Evolutionary conservation across 441 rosid species (phyloP), one percentile per base, ranked within the genome.

Genomic region (Syzygium malaccense): DNA sequence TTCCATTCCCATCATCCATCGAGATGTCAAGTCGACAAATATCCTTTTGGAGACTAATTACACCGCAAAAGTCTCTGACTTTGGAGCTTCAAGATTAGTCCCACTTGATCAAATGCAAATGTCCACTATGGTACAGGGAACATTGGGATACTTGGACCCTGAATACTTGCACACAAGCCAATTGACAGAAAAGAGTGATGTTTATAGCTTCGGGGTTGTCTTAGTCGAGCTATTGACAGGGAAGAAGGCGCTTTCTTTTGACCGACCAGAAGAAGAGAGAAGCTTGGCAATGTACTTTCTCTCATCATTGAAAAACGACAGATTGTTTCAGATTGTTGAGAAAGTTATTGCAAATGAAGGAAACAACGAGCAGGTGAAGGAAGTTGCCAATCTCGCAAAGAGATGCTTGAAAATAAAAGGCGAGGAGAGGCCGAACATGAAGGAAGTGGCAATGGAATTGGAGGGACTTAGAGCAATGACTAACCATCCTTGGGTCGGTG

Each of bases 371-470:
- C 93, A 91, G 49, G 85, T 93, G 88, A 86, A 62, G 51, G 90
- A 85, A 88, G 93, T 92, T 55, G 94, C 93, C 23, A 78, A 54
- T 6, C 89, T 92, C 0, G 94, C 94, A 25, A 89, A 88, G 88
- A 93, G 90, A 54, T 93, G 93, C 87, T n/a, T 93, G 83, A 80
- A 83, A 86, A 49, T 92, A 87, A 91, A 87, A 86, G 93, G 94
- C 12, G 90, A 87, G 89, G 85, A 90, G 84, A 91, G 93, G 85
- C 95, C 94, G 26, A 91, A 86, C 86, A 93, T 92, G 94, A 92
- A 91, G 85, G 91, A 92, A 64, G 93, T 92, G 1, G 91, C 88
- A 20, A 80, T 53, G 37, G 91, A 91, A 54, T 10, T 92, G 7
- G 93, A 90, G 60, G 90, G 93, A 86, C 7, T 89, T 10, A 58